Conservation (phyloP, 805 yeast species). For the Lipomyces spencermartinsiae region DNA sequence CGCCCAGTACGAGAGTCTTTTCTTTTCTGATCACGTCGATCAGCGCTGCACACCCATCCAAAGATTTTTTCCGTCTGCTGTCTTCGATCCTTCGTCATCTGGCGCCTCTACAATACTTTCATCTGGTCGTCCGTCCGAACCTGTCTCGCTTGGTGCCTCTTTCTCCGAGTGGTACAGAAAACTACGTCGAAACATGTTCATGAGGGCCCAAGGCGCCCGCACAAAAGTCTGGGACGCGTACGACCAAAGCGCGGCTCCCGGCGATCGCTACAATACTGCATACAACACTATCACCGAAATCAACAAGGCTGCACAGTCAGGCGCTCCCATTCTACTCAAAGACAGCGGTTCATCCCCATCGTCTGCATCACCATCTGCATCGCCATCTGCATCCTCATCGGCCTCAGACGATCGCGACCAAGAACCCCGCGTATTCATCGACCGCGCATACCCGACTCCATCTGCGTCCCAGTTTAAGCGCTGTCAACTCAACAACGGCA, state of each 20-base stretch:
- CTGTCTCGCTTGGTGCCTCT: slow-evolving; percentile 10
- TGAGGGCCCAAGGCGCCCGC: slow-evolving; percentile 18
- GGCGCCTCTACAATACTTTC: slow-evolving; percentile 18
- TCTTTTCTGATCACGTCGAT: slow-evolving; percentile 36
- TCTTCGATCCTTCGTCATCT: slow-evolving; percentile 22
- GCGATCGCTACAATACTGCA: not conserved
- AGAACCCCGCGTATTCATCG: slow-evolving; percentile 19
- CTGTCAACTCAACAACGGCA: slow-evolving; percentile 71
- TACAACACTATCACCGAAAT: slow-evolving; percentile 15
- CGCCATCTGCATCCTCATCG: slow-evolving; percentile 14
- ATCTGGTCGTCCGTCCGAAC: not conserved
- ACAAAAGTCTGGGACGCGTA: slow-evolving; percentile 35
- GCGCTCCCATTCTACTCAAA: not conserved
- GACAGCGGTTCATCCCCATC: not conserved
- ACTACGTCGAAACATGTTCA: slow-evolving; percentile 20
- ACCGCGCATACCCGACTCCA: slow-evolving; percentile 64
- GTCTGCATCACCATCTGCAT: not conserved
- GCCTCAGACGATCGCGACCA: slow-evolving; percentile 2
- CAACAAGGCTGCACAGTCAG: not conserved
- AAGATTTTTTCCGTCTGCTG: slow-evolving; percentile 30
- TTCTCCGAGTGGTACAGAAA: slow-evolving; percentile 30
- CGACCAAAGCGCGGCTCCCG: slow-evolving; percentile 7
- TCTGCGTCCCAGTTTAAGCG: slow-evolving; percentile 61
- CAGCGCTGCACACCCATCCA: slow-evolving; percentile 30
- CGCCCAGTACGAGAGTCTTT: slow-evolving; percentile 22